Evolutionary conservation across 75 land plant species (phyloP).

Genomic region (Azolla pinnata): DNA sequence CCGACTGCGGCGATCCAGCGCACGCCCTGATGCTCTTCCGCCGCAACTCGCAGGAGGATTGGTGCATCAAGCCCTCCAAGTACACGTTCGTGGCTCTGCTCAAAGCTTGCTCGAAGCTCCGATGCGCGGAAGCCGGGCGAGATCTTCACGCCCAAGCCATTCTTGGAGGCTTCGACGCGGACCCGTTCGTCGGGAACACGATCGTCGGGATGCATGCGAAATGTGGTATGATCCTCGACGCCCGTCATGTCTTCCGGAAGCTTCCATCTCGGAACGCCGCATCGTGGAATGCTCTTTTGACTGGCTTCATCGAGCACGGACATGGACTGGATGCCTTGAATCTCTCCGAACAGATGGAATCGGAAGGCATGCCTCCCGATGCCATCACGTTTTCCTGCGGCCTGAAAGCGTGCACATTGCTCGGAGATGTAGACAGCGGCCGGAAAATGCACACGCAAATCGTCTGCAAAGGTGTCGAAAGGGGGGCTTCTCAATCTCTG

Average conservation of each 20-base stretch:
- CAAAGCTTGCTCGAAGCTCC: constrained; percentile 4
- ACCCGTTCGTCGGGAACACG: constrained; percentile 34
- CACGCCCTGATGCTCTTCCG: neutral
- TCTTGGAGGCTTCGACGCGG: neutral
- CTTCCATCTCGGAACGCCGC: constrained; percentile 27
- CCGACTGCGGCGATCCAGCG: constrained; percentile 2
- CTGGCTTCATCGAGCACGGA: neutral
- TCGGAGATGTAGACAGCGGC: neutral
- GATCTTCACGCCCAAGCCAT: constrained; percentile 1
- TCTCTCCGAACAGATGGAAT: constrained; percentile 4
- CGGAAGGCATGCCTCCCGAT: constrained; percentile 5
- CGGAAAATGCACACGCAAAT: neutral
- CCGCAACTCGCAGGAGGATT: constrained; percentile 1
- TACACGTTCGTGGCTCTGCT: constrained; percentile 5
- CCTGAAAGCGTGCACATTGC: constrained; percentile 4
- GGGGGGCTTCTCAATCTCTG: neutral
- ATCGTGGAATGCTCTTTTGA: constrained; percentile 6
- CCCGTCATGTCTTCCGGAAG: constrained; percentile 40
- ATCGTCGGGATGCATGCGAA: constrained; percentile 61
- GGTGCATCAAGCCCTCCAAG: neutral
- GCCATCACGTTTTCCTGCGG: constrained; percentile 8
- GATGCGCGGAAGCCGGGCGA: neutral
- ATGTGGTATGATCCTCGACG: constrained; percentile 26
- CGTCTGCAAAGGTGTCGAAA: neutral
- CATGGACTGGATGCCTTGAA: constrained; percentile 3